These are phyloP conservation scores for Cercospora berteroae DNA, from an alignment of 2,329 filamentous ascomycete genomes.

Conservation along the genomic window DNA sequence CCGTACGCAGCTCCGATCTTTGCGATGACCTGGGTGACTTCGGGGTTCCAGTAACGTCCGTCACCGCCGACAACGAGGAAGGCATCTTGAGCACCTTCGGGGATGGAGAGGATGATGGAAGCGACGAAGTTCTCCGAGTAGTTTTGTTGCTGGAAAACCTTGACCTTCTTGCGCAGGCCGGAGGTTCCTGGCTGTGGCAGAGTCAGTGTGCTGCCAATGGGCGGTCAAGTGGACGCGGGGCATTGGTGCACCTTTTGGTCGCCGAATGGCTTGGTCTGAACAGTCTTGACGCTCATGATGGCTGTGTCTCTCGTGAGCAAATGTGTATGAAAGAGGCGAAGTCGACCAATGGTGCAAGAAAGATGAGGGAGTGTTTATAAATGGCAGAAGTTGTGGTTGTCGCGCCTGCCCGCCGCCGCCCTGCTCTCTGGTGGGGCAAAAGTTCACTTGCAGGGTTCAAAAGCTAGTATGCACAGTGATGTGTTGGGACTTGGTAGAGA, in stretches of 20 bases:
- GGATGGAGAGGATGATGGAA: constrained; percentile 92
- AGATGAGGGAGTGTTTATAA: background rate
- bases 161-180: constrained; percentile 98
- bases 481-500: too few relatives aligned
- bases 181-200: constrained; percentile 48
- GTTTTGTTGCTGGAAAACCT: constrained; percentile 90
- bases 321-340: constrained; percentile 12
- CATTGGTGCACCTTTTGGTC: constrained; percentile 78
- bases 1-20: constrained; percentile 97
- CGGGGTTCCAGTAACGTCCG: constrained; percentile 94
- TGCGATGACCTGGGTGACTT: constrained; percentile 93
- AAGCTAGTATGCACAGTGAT: background rate
- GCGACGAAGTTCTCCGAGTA: constrained; percentile 96
- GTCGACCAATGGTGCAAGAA: constrained; percentile 15
- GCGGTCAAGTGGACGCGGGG: background rate
- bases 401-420: background rate
- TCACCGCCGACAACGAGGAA: constrained; percentile 97
- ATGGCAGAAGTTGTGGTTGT: background rate
- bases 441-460: background rate
- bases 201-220: background rate
- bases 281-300: constrained; percentile 72
- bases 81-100: constrained; percentile 82
- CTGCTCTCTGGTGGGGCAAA: background rate
- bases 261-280: constrained; percentile 79
- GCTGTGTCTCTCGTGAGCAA: constrained; percentile 7